Percentiles rank a stretch among this genome's conserved stretches.
These are phyloP conservation scores for Nectriaceae sp. DNA, from an alignment of 2,329 filamentous ascomycete species.

Conservation along the genomic window DNA sequence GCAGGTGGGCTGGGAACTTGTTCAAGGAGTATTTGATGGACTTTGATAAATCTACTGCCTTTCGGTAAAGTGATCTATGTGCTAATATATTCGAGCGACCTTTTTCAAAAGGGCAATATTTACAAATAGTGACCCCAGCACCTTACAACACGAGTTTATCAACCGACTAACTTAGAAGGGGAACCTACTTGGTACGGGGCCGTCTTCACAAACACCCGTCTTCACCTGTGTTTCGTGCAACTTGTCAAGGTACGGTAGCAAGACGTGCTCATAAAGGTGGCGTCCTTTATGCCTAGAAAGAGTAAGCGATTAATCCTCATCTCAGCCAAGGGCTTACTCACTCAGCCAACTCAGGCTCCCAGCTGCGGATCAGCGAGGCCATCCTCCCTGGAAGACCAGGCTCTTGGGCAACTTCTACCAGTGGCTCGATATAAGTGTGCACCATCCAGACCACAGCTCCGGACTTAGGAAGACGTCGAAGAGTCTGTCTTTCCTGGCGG, in stretches of 20 bases:
- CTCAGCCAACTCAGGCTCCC: constrained; percentile 1
- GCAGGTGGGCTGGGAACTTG: too few species aligned
- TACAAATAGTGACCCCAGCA: background rate
- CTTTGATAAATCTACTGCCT: too few species aligned
- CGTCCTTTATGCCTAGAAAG: constrained; percentile 3
- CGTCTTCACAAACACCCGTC: constrained; percentile 1
- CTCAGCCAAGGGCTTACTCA: background rate
- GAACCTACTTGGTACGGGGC: constrained; percentile 2
- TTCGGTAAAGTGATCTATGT: too few species aligned
- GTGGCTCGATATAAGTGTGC: constrained; percentile 4
- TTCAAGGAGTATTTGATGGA: too few species aligned
- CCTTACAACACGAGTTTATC: background rate
- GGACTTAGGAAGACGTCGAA: constrained; percentile 4
- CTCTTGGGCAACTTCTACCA: background rate
- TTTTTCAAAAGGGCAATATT: too few species aligned
- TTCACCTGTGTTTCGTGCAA: constrained; percentile 1
- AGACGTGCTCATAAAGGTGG: constrained; percentile 1
- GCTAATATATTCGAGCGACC: too few species aligned
- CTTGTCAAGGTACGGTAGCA: constrained; percentile 4
- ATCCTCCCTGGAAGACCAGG: background rate
- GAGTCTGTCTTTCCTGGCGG: constrained; percentile 4
- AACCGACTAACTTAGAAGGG: background rate
- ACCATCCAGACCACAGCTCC: constrained; percentile 8
- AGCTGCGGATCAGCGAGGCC: constrained; percentile 4
- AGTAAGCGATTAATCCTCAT: background rate